Evolutionary conservation across 257 asterid genomes (phyloP), one percentile per base, ranked within the genome.

Genomic region (Henckelia pumila): DNA sequence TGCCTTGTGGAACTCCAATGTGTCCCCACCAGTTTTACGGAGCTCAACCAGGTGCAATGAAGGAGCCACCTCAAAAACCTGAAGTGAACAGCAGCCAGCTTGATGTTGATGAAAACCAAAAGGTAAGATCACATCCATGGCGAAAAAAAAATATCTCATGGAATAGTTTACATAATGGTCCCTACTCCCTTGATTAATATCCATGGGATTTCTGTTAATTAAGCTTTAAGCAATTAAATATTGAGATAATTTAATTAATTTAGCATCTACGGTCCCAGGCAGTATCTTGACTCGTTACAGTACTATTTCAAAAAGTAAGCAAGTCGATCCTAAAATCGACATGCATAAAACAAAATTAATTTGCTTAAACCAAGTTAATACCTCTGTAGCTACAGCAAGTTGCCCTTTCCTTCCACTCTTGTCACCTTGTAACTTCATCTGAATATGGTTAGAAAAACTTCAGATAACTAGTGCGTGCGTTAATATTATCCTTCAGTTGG

Each of bases 51-150:
- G 79, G 73, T 89, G 96, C 79, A 89, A 52, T 0, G 88, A 80
- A 58, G 96, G 96, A 63, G 95, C 96, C 73, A 89, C 91, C 85
- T 89, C 96, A 71, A 89, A 89, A 47, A 84, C 96, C 96, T 88
- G 78, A 52, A 57, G 17, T 58, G 37, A 56, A 67, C 72, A 74
- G 55, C 49, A 47, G 9, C 24, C 60, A 73, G 20, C 8, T 32
- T 58, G 24, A 19, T 24, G 22, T 25, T 49, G 28, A 25, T 6
- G 64, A 68, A 29, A 30, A 74, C 9, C 62, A 56, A 32, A 62
- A 21, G 47, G 21, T 8, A 56, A 64, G 23, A 63, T 52, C 55
- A 63, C 33, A 13, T 50, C 52, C 52, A 40, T 13, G 7, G 35
- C 47, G 2, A 8, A 35, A 40, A 47, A 47, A 14, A 17, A 47